Evolutionary conservation across 257 asterid genomes (phyloP).

Genomic region (Solanum microdontum): DNA sequence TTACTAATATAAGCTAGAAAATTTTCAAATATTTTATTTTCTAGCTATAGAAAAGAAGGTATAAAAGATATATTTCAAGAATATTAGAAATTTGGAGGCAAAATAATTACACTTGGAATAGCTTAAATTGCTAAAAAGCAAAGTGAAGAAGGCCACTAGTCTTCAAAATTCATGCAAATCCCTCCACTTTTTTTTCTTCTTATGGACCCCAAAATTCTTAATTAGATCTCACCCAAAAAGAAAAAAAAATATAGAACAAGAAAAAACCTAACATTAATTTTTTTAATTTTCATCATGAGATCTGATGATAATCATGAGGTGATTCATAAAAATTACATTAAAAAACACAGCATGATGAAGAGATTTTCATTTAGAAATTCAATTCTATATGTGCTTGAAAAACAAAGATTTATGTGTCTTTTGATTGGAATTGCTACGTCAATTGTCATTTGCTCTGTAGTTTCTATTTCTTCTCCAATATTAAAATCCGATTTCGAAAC

Average conservation of each 20-base stretch:
- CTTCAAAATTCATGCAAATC: not conserved
- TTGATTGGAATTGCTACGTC: not conserved
- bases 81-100: not conserved
- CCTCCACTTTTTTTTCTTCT: not conserved
- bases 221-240: not conserved
- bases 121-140: not conserved
- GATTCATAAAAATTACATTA: not conserved
- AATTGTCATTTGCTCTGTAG: not conserved
- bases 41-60: not conserved
- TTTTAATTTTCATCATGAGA: not conserved
- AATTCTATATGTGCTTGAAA: constrained; percentile 28
- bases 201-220: not conserved
- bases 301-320: not conserved
- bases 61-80: not conserved
- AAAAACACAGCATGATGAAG: not conserved
- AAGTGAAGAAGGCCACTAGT: constrained; percentile 1
- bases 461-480: not conserved
- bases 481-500: not conserved
- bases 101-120: not conserved
- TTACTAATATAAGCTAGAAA: not conserved
- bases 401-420: constrained; percentile 45
- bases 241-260: not conserved
- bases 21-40: not conserved
- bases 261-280: not conserved
- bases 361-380: not conserved